phyloP scores from a whole-genome alignment of 2,329 filamentous ascomycete genomes.

The Colletotrichum magnum region DNA sequence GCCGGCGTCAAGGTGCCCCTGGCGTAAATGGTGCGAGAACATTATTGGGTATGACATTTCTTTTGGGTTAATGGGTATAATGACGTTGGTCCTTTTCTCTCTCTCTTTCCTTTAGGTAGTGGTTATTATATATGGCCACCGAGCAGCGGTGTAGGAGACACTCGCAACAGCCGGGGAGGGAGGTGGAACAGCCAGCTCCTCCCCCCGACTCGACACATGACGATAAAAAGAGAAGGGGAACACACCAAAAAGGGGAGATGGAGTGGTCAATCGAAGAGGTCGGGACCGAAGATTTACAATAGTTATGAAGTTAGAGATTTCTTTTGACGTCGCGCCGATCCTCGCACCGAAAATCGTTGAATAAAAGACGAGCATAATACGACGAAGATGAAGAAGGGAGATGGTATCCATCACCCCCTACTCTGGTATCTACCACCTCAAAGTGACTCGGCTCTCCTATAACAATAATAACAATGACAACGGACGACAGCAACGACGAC shows the following conservation, averaged over 20 bases:
- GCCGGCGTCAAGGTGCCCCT: constrained; percentile 23
- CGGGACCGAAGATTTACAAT: neutral
- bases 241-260: neutral
- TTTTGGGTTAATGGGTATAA: neutral
- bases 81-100: neutral
- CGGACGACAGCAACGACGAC: too few relatives aligned
- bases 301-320: neutral
- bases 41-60: too few relatives aligned
- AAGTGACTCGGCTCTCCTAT: too few relatives aligned
- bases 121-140: too few relatives aligned
- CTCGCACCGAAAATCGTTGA: too few relatives aligned
- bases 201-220: neutral
- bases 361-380: too few relatives aligned
- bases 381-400: too few relatives aligned
- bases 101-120: neutral
- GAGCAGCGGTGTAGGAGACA: neutral
- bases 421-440: too few relatives aligned
- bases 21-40: too few relatives aligned
- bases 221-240: neutral
- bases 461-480: too few relatives aligned
- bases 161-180: neutral
- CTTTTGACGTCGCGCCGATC: too few relatives aligned
- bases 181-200: neutral
- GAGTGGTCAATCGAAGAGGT: neutral
- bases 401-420: too few relatives aligned